Percentiles rank a stretch among this genome's conserved stretches.
Evolutionary conservation across 1,139 yeast species (phyloP).

Genomic region (Pichia cactophila): DNA sequence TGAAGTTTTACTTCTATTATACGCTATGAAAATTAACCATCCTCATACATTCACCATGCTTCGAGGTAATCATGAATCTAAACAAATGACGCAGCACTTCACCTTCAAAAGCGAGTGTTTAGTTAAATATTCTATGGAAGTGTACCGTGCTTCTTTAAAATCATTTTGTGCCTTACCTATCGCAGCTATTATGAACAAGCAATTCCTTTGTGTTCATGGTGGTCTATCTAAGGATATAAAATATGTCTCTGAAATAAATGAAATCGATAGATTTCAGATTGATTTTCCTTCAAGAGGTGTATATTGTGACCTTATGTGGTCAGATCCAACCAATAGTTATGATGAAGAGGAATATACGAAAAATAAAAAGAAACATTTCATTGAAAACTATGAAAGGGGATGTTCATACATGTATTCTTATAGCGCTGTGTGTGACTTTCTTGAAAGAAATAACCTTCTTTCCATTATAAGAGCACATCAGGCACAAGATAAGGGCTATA

Average conservation of each 20-base stretch:
- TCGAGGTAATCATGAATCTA: slow-evolving; percentile 94
- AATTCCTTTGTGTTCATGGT: slow-evolving; percentile 94
- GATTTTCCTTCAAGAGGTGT: slow-evolving; percentile 85
- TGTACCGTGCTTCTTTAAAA: slow-evolving; percentile 69
- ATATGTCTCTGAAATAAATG: slow-evolving; percentile 60
- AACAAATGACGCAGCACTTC: slow-evolving; percentile 88
- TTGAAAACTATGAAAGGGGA: slow-evolving; percentile 75
- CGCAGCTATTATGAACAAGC: slow-evolving; percentile 91
- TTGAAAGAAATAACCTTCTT: slow-evolving; percentile 70
- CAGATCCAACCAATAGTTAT: slow-evolving; percentile 87
- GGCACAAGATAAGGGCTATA: slow-evolving; percentile 95
- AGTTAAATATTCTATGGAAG: slow-evolving; percentile 63
- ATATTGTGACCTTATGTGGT: slow-evolving; percentile 95
- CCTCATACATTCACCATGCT: slow-evolving; percentile 75
- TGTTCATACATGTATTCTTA: slow-evolving; percentile 90
- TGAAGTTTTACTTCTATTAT: slow-evolving; percentile 77
- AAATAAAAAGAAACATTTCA: slow-evolving; percentile 33
- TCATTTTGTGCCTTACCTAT: slow-evolving; percentile 86
- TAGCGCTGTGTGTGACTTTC: slow-evolving; percentile 73
- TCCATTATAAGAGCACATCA: slow-evolving; percentile 93
- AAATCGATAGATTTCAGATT: slow-evolving; percentile 75
- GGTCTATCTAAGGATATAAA: slow-evolving; percentile 87
- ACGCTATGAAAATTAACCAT: slow-evolving; percentile 72
- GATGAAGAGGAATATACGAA: slow-evolving; percentile 50
- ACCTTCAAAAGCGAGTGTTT: slow-evolving; percentile 88